A percentile compares a stretch with the other conserved stretches of the same genome.
phyloP scores from a whole-genome alignment of 2,329 filamentous ascomycete genomes.

The Monosporascus sp. region DNA sequence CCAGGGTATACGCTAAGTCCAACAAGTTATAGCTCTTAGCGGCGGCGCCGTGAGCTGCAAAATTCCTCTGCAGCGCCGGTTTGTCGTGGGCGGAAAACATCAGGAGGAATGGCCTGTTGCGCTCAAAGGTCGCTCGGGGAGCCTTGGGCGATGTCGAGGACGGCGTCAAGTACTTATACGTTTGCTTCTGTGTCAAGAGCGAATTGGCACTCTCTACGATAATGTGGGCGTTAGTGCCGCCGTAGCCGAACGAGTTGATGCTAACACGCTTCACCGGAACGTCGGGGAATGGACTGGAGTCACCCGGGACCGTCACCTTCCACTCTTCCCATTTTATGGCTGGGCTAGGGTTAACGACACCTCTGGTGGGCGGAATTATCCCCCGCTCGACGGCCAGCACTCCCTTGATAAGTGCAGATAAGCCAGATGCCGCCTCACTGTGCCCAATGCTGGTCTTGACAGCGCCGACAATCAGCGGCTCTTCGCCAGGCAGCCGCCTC shows the following conservation, averaged over 20 bases:
- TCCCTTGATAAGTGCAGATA: constrained; percentile 15
- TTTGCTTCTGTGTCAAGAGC: not conserved
- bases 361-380: constrained; percentile 8
- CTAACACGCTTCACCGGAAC: constrained; percentile 9
- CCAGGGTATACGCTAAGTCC: constrained; percentile 17
- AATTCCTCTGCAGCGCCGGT: constrained; percentile 7
- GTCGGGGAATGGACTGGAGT: constrained; percentile 6
- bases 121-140: not conserved
- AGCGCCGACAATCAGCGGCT: constrained; percentile 13
- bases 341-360: constrained; percentile 11
- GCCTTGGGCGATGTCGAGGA: not conserved
- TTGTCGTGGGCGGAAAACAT: constrained; percentile 18
- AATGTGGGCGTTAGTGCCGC: constrained; percentile 13
- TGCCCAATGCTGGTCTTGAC: constrained; percentile 19
- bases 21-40: constrained; percentile 9
- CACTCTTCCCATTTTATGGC: constrained; percentile 16
- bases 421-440: constrained; percentile 12
- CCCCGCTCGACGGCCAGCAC: constrained; percentile 9
- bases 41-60: not conserved
- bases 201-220: constrained; percentile 7
- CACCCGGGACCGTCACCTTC: constrained; percentile 12
- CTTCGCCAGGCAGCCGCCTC: constrained; percentile 3
- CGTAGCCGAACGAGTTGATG: constrained; percentile 20
- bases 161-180: constrained; percentile 2
- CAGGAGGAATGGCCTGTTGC: constrained; percentile 9